Evolutionary conservation across 225 moss, liverwort and hornwort species (phyloP).

Genomic region (Ulota crispa): DNA sequence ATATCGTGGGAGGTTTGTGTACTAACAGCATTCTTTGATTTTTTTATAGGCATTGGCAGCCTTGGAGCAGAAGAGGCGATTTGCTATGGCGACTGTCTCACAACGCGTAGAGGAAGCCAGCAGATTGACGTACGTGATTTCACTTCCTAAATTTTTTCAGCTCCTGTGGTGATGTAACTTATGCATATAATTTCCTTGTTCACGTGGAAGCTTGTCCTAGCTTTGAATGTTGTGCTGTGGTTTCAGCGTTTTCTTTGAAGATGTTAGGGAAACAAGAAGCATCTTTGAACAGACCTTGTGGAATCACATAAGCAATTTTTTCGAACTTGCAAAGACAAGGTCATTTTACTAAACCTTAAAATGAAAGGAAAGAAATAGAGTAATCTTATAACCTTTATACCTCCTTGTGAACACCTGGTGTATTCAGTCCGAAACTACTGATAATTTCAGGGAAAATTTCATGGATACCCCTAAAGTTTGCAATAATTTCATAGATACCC

Average conservation of each 20-base stretch:
- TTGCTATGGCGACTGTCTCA: constrained; percentile 70
- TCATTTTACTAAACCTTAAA: background rate
- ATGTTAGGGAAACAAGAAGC: constrained; percentile 67
- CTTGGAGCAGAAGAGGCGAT: constrained; percentile 76
- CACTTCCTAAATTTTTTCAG: background rate
- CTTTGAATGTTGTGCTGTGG: background rate
- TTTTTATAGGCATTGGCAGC: constrained; percentile 58
- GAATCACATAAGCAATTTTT: constrained; percentile 68
- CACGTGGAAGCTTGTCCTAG: background rate
- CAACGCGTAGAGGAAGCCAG: constrained; percentile 71
- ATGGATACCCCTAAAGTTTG: no score
- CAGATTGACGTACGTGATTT: constrained; percentile 51
- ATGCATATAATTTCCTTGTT: background rate
- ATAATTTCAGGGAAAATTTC: no score
- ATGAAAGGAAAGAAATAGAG: background rate
- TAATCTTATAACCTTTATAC: background rate
- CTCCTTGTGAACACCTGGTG: background rate
- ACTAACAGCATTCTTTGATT: background rate
- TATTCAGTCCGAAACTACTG: background rate
- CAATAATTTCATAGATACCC: no score
- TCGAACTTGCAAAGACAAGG: constrained; percentile 78
- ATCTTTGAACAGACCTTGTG: constrained; percentile 74
- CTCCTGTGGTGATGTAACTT: background rate
- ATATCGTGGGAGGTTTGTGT: background rate
- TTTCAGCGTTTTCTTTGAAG: constrained; percentile 81